phyloP scores from a whole-genome alignment of 75 land plant species.

The Sequoia sempervirens region DNA sequence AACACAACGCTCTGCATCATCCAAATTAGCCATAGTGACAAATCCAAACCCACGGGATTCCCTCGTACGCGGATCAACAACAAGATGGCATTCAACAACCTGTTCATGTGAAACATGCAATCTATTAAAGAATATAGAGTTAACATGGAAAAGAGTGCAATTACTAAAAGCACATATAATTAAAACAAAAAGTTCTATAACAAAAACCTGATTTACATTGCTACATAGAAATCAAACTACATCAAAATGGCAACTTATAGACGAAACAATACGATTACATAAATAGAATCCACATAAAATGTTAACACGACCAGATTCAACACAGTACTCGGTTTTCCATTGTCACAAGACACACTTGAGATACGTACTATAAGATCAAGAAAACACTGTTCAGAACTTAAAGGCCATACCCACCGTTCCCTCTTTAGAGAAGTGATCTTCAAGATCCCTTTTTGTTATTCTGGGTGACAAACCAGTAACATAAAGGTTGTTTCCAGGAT shows the following conservation, averaged over 20 bases:
- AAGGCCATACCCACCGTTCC: slow-evolving; percentile 59
- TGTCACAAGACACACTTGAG: neutral
- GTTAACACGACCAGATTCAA: neutral
- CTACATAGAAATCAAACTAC: neutral
- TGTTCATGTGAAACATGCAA: slow-evolving; percentile 13
- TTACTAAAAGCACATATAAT: neutral
- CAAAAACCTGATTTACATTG: neutral
- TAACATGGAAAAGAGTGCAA: neutral
- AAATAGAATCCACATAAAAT: neutral
- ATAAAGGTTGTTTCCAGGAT: slow-evolving; percentile 94
- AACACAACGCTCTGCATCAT: slow-evolving; percentile 84
- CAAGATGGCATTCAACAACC: slow-evolving; percentile 76
- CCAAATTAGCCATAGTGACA: slow-evolving; percentile 76
- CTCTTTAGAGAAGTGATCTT: slow-evolving; percentile 62
- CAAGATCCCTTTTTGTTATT: slow-evolving; percentile 66
- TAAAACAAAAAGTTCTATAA: neutral
- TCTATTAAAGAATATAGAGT: neutral
- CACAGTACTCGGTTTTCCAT: neutral
- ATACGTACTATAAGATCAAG: neutral
- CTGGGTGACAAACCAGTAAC: slow-evolving; percentile 90
- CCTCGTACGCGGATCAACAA: slow-evolving; percentile 74
- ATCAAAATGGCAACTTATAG: neutral
- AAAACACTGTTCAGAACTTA: neutral
- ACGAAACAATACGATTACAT: neutral
- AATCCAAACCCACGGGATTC: slow-evolving; percentile 95